Conservation (phyloP, 768 basidiomycete genomes). For the Lentinus brumalis region DNA sequence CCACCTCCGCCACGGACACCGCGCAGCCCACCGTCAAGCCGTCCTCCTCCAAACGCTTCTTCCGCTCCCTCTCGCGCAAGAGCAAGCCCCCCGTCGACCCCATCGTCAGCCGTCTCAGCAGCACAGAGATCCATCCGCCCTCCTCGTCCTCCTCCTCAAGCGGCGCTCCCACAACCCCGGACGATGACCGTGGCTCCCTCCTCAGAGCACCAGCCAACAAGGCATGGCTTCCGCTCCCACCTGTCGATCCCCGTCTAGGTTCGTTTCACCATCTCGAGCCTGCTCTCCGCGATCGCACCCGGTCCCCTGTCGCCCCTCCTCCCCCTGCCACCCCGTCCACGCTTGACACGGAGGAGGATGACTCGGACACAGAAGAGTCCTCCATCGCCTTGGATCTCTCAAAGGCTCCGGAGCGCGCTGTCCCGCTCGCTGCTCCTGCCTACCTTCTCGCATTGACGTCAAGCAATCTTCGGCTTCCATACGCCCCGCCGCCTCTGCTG, state of each 20-base stretch:
- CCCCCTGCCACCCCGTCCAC: constrained; percentile 12
- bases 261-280: constrained; percentile 12
- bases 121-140: constrained; percentile 16
- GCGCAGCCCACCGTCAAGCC: constrained; percentile 13
- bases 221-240: constrained; percentile 14
- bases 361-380: constrained; percentile 20
- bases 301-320: constrained; percentile 8
- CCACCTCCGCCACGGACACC: constrained; percentile 12
- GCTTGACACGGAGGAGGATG: constrained; percentile 13
- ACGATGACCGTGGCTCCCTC: constrained; percentile 39
- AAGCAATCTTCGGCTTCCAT: constrained; percentile 46
- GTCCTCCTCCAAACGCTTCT: constrained; percentile 24
- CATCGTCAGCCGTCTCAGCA: constrained; percentile 36
- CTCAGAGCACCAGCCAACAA: constrained; percentile 15
- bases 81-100: constrained; percentile 31
- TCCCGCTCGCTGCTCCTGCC: constrained; percentile 27
- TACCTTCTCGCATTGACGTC: constrained; percentile 46
- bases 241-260: constrained; percentile 15
- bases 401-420: constrained; percentile 17
- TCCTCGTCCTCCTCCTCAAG: constrained; percentile 61
- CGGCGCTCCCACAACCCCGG: constrained; percentile 56
- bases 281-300: constrained; percentile 8
- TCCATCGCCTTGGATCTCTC: constrained; percentile 15
- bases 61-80: constrained; percentile 30
- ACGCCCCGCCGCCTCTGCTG: constrained; percentile 52